These are phyloP conservation scores for Botrytis aclada DNA, from an alignment of 2,329 filamentous ascomycete species.

Conservation along the genomic window DNA sequence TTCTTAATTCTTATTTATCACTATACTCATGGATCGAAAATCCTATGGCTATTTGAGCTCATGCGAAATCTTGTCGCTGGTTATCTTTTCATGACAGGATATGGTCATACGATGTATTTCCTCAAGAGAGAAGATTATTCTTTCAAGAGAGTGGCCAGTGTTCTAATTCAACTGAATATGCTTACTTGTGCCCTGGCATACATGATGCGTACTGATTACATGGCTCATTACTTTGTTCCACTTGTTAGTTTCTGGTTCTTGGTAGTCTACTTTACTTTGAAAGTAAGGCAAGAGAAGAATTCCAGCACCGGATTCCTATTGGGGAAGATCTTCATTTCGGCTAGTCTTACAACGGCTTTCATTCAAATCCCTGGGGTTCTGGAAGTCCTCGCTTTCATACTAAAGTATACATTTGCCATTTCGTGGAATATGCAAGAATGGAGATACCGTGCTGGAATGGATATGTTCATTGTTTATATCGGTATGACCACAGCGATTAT, in stretches of 20 bases:
- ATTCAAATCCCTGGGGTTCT: conserved; percentile 43
- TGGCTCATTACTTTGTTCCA: conserved; percentile 57
- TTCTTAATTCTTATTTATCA: conserved; percentile 54
- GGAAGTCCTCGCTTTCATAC: conserved; percentile 41
- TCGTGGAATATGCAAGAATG: conserved; percentile 49
- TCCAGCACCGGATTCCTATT: conserved; percentile 43
- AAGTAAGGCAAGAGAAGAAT: conserved; percentile 44
- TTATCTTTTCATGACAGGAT: conserved; percentile 62
- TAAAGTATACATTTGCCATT: conserved; percentile 46
- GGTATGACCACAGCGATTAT: conserved; percentile 52
- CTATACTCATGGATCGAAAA: conserved; percentile 52
- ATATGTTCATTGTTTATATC: conserved; percentile 54
- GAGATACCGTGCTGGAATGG: conserved; percentile 50
- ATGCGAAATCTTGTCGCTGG: conserved; percentile 52
- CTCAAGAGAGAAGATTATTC: conserved; percentile 56
- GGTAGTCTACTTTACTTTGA: conserved; percentile 52
- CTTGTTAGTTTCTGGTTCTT: conserved; percentile 62
- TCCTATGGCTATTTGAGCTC: conserved; percentile 52
- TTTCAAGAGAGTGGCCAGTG: conserved; percentile 47
- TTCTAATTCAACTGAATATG: conserved; percentile 57
- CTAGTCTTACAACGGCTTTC: conserved; percentile 41
- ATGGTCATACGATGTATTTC: conserved; percentile 59
- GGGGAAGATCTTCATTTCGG: conserved; percentile 48
- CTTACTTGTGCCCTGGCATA: conserved; percentile 53
- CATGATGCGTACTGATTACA: conserved; percentile 54